Base-by-base conservation (phyloP, 2,329 filamentous ascomycete species). In the Fusarium vanettenii region DNA sequence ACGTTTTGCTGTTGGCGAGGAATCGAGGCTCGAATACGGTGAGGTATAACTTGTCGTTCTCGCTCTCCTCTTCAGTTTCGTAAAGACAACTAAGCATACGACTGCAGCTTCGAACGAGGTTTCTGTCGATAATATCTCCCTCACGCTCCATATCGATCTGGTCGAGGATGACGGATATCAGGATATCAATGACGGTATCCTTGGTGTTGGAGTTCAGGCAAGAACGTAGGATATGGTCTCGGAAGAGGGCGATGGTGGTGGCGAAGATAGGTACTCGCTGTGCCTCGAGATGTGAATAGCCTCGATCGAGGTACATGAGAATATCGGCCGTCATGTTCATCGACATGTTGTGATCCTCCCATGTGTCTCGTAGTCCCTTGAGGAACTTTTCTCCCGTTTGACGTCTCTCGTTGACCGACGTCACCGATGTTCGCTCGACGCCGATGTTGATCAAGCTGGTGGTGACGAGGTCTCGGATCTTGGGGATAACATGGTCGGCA, bases 311-410 rank as follows among this genome's bases (percentile, higher is more conserved):
- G 80, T 98, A 98, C 95, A 98, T 98, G 61, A 98, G 88, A 35
- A 98, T 95, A 82, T 98, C 97, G 5, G 95, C 95, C 60, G 95
- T 92, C 96, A 98, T 98, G 80, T 95, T 95, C 94, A 98, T 98
- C 52, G 94, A 95, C 66, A 94, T 90, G 80, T 95, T 94, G 80
- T 99, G 95, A 72, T 97, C 93, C 70, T 95, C 91, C 95, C 95
- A 99, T 3, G 92, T 91, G 67, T 92, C 88, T 76, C 93, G 93
- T 16, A 98, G 83, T 0, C 91, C 92, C 65, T 90, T 90, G 68
- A 99, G 84, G 74, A 98, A 97, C 79, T 89, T 92, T 83, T 98
- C 95, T 57, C 95, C 95, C 39, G 93, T 92, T 50, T 92, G 89
- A 56, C 94, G 89, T 65, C 94, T 90, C 84, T 98, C 95, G 76